These are phyloP conservation scores for Lavandula angustifolia DNA, from an alignment of 257 asterid species.

Conservation along the genomic window DNA sequence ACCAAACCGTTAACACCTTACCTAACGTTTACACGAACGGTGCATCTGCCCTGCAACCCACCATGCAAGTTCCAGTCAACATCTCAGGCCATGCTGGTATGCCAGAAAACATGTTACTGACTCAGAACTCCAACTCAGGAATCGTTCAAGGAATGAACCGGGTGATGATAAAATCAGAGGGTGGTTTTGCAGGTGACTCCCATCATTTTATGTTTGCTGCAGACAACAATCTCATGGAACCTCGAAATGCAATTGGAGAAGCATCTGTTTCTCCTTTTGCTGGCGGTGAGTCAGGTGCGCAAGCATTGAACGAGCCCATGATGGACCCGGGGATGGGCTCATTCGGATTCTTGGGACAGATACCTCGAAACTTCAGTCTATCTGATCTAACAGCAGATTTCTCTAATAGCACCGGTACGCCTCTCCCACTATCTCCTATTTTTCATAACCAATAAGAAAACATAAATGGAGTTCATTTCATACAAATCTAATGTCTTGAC, in stretches of 20 bases:
- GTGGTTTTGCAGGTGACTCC: slow-evolving; percentile 49
- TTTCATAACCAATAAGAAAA: no score
- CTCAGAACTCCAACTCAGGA: slow-evolving; percentile 59
- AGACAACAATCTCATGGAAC: slow-evolving; percentile 56
- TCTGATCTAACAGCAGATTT: slow-evolving; percentile 85
- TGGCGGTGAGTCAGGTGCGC: slow-evolving; percentile 58
- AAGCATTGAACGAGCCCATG: slow-evolving; percentile 47
- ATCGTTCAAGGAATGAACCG: slow-evolving; percentile 61
- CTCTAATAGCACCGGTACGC: slow-evolving; percentile 67
- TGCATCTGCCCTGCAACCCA: slow-evolving; percentile 46
- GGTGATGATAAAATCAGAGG: slow-evolving; percentile 57
- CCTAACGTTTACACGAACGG: slow-evolving; percentile 57
- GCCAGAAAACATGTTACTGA: slow-evolving; percentile 44
- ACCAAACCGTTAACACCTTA: slow-evolving; percentile 38
- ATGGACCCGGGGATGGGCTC: slow-evolving; percentile 56
- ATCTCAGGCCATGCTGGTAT: slow-evolving; percentile 45
- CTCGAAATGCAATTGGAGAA: slow-evolving; percentile 57
- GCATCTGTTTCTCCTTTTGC: slow-evolving; percentile 64
- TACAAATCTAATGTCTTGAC: neutral
- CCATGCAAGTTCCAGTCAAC: slow-evolving; percentile 48
- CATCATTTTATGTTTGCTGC: slow-evolving; percentile 49
- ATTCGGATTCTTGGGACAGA: slow-evolving; percentile 77
- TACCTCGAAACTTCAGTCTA: slow-evolving; percentile 86
- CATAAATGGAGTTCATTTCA: slow-evolving; percentile 2
- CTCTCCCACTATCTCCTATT: slow-evolving; percentile 19